A percentile compares a stretch with the other conserved stretches of the same genome.
Evolutionary conservation across 2,329 filamentous ascomycete genomes (phyloP).

Genomic region (Ceratocystis variospora): DNA sequence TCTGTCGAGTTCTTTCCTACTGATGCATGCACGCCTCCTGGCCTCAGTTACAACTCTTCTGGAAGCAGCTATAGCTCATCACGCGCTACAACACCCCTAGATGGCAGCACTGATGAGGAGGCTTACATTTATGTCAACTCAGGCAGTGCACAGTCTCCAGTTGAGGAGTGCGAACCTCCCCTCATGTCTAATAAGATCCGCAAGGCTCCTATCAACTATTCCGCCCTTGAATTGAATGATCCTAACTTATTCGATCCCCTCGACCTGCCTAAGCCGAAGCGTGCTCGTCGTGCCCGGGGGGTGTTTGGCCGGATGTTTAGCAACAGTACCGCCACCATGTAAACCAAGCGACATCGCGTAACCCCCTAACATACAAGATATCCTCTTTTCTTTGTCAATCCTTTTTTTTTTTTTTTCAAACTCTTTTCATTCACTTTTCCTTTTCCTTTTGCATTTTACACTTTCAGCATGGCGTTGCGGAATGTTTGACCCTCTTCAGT

Average conservation of each 20-base stretch:
- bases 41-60: conserved; percentile 35
- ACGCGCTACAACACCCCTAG: conserved; percentile 40
- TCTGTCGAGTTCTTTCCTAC: not conserved
- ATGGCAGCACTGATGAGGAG: conserved; percentile 31
- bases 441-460: conserved; percentile 1
- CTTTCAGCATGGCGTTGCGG: conserved; percentile 5
- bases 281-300: conserved; percentile 34
- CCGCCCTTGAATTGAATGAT: conserved; percentile 40
- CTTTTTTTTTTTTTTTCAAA: not conserved
- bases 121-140: conserved; percentile 23
- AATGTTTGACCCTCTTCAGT: not conserved
- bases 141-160: conserved; percentile 38
- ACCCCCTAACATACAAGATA: not conserved
- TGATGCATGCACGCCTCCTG: not conserved
- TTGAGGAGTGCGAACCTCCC: conserved; percentile 33
- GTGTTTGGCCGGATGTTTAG: conserved; percentile 43
- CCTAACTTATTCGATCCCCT: conserved; percentile 37
- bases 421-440: conserved; percentile 7
- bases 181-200: conserved; percentile 23
- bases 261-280: conserved; percentile 37
- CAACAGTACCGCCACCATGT: conserved; percentile 31
- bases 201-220: conserved; percentile 25
- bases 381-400: not conserved
- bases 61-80: conserved; percentile 35
- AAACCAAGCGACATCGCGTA: conserved; percentile 10